A percentile compares a stretch with the other conserved stretches of the same genome.
Conservation (phyloP, 2,329 filamentous ascomycete species). For the Aspergillus latus region DNA sequence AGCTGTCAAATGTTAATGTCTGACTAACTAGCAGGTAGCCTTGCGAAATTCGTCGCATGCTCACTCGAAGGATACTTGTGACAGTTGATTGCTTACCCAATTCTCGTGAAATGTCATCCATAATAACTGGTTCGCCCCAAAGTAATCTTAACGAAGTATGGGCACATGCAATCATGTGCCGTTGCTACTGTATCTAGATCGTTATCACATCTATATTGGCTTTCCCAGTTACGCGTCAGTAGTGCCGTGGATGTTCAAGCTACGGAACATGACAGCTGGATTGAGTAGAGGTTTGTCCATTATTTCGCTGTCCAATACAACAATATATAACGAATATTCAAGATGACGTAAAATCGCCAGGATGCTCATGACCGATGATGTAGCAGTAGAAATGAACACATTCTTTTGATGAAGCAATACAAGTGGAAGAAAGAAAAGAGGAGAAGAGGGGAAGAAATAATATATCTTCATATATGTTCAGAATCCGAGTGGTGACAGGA, state of each 20-base stretch:
- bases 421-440: constrained; percentile 8
- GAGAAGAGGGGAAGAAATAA: constrained; percentile 3
- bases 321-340: constrained; percentile 6
- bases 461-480: constrained; percentile 10
- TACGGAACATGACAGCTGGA: not conserved
- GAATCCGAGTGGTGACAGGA: not conserved
- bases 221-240: too few relatives aligned
- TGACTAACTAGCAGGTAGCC: too few relatives aligned
- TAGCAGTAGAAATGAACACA: constrained; percentile 9
- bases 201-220: too few relatives aligned
- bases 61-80: too few relatives aligned
- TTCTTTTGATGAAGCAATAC: constrained; percentile 15
- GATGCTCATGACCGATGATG: not conserved
- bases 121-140: too few relatives aligned
- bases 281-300: constrained; percentile 1
- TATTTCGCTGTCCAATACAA: constrained; percentile 13
- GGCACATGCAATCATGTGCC: too few relatives aligned
- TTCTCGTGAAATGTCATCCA: too few relatives aligned
- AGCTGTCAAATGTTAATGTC: not conserved
- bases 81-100: too few relatives aligned
- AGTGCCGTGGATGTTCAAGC: not conserved
- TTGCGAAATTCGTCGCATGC: too few relatives aligned
- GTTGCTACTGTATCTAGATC: too few relatives aligned
- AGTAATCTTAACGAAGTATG: too few relatives aligned
- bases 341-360: constrained; percentile 9